Conservation (phyloP, 2,329 filamentous ascomycete species). For the Esteya vermicola region DNA sequence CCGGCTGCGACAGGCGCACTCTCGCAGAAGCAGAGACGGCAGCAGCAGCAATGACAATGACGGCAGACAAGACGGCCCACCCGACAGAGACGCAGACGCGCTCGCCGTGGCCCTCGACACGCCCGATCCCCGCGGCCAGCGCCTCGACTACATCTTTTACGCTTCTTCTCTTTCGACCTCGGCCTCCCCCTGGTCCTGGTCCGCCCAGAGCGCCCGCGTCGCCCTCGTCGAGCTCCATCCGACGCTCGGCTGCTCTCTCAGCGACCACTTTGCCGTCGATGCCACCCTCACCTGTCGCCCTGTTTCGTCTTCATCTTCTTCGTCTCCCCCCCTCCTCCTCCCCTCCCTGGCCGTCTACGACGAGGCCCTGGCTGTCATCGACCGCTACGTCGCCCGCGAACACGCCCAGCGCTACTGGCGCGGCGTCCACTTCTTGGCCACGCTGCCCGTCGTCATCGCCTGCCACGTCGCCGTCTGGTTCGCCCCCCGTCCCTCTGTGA, state of each 20-base stretch:
- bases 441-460: slow-evolving; percentile 52
- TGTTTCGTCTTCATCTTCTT: background rate
- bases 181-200: slow-evolving; percentile 36
- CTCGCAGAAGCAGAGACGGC: background rate
- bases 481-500: slow-evolving; percentile 52
- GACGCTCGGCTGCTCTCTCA: slow-evolving; percentile 68
- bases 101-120: slow-evolving; percentile 36
- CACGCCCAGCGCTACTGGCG: slow-evolving; percentile 57
- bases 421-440: slow-evolving; percentile 56
- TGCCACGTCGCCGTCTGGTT: slow-evolving; percentile 82
- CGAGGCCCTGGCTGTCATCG: slow-evolving; percentile 57
- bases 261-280: slow-evolving; percentile 88
- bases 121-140: slow-evolving; percentile 61
- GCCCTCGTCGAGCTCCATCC: slow-evolving; percentile 75
- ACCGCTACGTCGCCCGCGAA: slow-evolving; percentile 57
- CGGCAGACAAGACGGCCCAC: too few relatives aligned
- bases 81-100: too few relatives aligned
- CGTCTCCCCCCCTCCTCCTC: background rate
- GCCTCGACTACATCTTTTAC: slow-evolving; percentile 86
- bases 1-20: slow-evolving; percentile 5
- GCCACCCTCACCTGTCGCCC: slow-evolving; percentile 44
- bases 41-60: background rate
- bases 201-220: slow-evolving; percentile 55
- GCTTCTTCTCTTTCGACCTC: slow-evolving; percentile 25
- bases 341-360: slow-evolving; percentile 26